A percentile compares a stretch with the other conserved stretches of the same genome.
Conservation (phyloP, 345 rosid genomes). For the Syzygium aqueum region DNA sequence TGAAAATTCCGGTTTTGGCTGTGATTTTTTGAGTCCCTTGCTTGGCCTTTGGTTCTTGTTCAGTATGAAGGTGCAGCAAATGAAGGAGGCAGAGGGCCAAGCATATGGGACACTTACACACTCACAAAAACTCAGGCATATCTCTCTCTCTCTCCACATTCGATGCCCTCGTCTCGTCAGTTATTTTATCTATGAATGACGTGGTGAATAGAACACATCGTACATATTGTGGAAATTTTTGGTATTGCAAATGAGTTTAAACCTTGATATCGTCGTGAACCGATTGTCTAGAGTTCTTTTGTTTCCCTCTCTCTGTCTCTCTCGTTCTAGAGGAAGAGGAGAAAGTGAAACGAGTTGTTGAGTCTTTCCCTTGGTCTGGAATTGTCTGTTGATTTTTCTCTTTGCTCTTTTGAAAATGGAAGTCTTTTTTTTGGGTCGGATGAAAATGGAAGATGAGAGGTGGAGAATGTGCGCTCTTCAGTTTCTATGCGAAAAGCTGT, state of each 20-base stretch:
- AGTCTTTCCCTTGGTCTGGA: background rate
- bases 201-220: background rate
- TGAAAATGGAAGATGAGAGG: too few species aligned
- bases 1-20: background rate
- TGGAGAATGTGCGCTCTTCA: background rate
- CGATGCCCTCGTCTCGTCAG: background rate
- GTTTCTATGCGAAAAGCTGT: background rate
- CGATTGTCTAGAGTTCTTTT: background rate
- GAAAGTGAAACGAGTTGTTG: background rate
- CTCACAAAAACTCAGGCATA: background rate
- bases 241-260: background rate
- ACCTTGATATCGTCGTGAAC: background rate
- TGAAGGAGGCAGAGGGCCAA: conserved; percentile 9
- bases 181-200: background rate
- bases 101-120: conserved; percentile 19
- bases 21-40: background rate
- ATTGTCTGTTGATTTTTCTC: background rate
- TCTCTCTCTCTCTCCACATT: background rate
- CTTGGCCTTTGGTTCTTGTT: background rate
- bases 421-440: too few species aligned
- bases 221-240: background rate
- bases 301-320: background rate
- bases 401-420: too few species aligned
- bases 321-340: background rate
- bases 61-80: conserved; percentile 22